Evolutionary conservation across 164 flowering plant species (phyloP).

Genomic region (Liriodendron chinense): DNA sequence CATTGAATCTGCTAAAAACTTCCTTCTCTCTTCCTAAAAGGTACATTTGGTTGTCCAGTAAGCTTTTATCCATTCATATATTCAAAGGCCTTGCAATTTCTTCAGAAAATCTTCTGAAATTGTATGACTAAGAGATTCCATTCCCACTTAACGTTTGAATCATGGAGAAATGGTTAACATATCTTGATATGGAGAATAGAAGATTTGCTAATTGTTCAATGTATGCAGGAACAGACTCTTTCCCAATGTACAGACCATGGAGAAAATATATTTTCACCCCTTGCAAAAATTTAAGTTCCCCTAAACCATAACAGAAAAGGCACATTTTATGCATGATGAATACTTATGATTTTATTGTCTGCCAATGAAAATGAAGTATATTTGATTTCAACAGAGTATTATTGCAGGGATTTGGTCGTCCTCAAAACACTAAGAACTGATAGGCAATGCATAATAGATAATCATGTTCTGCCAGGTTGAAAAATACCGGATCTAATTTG

Average conservation of each 20-base stretch:
- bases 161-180: neutral
- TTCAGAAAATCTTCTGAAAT: neutral
- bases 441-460: neutral
- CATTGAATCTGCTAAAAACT: too few species aligned
- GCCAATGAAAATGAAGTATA: neutral
- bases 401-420: neutral
- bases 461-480: neutral
- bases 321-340: neutral
- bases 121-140: neutral
- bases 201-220: neutral
- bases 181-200: neutral
- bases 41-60: neutral
- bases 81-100: neutral
- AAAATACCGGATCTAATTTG: constrained; percentile 54
- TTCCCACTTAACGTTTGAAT: neutral
- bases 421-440: neutral
- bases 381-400: neutral
- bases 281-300: neutral
- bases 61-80: neutral
- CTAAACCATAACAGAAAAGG: neutral
- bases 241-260: neutral
- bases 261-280: neutral
- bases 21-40: too few species aligned
- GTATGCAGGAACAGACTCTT: neutral
- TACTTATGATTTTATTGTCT: neutral